Conservation (phyloP, 2,329 filamentous ascomycete genomes). For the Colletotrichum sidae region DNA sequence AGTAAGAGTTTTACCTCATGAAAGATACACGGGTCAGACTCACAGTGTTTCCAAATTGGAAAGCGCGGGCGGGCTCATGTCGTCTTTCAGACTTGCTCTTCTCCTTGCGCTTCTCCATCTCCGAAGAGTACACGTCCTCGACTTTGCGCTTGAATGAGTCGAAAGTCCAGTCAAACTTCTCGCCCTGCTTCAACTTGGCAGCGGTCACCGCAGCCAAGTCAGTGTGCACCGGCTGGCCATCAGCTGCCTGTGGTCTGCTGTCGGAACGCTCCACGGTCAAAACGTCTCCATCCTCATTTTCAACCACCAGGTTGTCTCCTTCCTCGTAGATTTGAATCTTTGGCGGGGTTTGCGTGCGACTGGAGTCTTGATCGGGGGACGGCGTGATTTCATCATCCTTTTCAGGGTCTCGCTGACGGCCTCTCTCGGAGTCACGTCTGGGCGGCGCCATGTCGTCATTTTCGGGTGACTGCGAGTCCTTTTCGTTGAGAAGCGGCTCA, state of each 20-base stretch:
- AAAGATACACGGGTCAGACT: constrained; percentile 42
- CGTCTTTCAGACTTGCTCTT: constrained; percentile 67
- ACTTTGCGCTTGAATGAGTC: constrained; percentile 62
- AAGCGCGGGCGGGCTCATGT: constrained; percentile 81
- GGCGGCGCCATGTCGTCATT: constrained; percentile 30
- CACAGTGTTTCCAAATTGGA: constrained; percentile 85
- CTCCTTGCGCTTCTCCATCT: constrained; percentile 71
- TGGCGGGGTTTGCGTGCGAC: constrained; percentile 37
- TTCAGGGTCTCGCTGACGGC: constrained; percentile 27
- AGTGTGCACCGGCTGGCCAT: constrained; percentile 13
- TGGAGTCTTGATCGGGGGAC: constrained; percentile 29
- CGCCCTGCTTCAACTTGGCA: constrained; percentile 46
- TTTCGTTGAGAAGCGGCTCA: constrained; percentile 43
- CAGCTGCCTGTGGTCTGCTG: constrained; percentile 39
- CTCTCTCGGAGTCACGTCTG: constrained; percentile 27
- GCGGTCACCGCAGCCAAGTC: constrained; percentile 10
- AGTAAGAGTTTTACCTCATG: constrained; percentile 35
- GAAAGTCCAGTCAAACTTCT: constrained; percentile 53
- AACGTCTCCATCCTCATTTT: constrained; percentile 90
- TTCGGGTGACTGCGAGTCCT: constrained; percentile 40
- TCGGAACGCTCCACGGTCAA: constrained; percentile 70
- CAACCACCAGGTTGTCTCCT: constrained; percentile 81
- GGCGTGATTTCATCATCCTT: constrained; percentile 30
- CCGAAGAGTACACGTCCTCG: constrained; percentile 66
- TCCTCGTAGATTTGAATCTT: constrained; percentile 81